A percentile compares a stretch with the other conserved stretches of the same genome.
Conservation (phyloP, 768 basidiomycete species). For the Tephrocybe sp. region DNA sequence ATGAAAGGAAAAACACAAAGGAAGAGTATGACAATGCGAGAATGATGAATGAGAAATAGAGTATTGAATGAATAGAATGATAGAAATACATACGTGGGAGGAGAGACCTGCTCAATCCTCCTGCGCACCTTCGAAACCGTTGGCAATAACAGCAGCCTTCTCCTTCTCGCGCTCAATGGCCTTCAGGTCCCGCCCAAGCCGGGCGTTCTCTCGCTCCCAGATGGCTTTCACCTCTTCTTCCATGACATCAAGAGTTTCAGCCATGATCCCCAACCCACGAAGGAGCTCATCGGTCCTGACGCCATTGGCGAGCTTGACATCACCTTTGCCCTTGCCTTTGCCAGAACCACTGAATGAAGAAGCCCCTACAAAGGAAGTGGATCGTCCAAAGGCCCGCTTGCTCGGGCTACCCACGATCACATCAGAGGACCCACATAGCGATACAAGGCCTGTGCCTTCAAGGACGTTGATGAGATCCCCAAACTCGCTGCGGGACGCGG, state of each 20-base stretch:
- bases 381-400: conserved; percentile 52
- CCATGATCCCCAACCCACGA: conserved; percentile 60
- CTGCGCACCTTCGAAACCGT: conserved; percentile 18
- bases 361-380: conserved; percentile 52
- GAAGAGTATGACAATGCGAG: conserved; percentile 9
- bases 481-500: conserved; percentile 77
- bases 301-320: conserved; percentile 58
- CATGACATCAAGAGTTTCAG: conserved; percentile 31
- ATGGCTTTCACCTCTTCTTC: conserved; percentile 52
- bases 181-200: conserved; percentile 43
- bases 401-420: conserved; percentile 15
- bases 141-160: conserved; percentile 6
- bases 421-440: conserved; percentile 15
- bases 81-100: neutral
- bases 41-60: neutral
- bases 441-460: conserved; percentile 63
- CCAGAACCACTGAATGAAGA: conserved; percentile 31
- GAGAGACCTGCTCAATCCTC: conserved; percentile 14
- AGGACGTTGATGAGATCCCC: conserved; percentile 66
- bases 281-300: conserved; percentile 66
- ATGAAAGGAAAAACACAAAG: conserved; percentile 3
- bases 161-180: conserved; percentile 20
- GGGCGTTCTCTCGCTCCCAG: conserved; percentile 49
- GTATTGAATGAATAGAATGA: neutral
- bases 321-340: conserved; percentile 42